These are phyloP conservation scores for Micractinium conductrix DNA, from an alignment of 139 green algal species.

Conservation along the genomic window DNA sequence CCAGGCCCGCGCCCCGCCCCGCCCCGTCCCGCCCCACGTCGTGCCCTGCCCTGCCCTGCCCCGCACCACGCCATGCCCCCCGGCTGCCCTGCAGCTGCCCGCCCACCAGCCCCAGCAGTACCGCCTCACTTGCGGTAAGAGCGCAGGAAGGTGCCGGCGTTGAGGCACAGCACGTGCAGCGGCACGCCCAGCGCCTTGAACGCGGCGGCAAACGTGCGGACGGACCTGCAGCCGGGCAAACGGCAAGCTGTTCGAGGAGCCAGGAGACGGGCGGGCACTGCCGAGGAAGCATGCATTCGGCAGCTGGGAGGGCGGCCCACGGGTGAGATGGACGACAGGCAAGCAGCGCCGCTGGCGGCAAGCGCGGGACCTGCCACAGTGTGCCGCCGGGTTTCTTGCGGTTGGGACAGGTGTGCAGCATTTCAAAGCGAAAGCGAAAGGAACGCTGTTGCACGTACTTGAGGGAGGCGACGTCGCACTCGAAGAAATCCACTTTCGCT, in stretches of 20 bases:
- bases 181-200: constrained; percentile 37
- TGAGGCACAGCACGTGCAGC: constrained; percentile 55
- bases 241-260: neutral
- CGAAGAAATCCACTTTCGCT: neutral
- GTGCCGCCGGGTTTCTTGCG: too few species aligned
- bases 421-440: neutral
- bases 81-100: too few species aligned
- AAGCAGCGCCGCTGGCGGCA: too few species aligned
- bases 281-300: neutral
- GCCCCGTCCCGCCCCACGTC: too few species aligned
- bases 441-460: neutral
- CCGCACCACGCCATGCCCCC: too few species aligned
- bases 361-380: too few species aligned
- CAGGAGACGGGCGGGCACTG: neutral
- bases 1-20: too few species aligned
- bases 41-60: too few species aligned
- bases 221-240: constrained; percentile 38
- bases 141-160: constrained; percentile 47
- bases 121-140: constrained; percentile 19
- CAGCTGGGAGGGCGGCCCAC: too few species aligned
- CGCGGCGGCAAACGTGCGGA: constrained; percentile 39
- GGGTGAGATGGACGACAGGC: too few species aligned
- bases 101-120: neutral
- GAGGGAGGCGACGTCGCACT: constrained; percentile 23
- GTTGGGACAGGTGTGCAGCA: too few species aligned